These are phyloP conservation scores for Neospora caninum DNA, from an alignment of 169 alveolate species.

Conservation along the genomic window DNA sequence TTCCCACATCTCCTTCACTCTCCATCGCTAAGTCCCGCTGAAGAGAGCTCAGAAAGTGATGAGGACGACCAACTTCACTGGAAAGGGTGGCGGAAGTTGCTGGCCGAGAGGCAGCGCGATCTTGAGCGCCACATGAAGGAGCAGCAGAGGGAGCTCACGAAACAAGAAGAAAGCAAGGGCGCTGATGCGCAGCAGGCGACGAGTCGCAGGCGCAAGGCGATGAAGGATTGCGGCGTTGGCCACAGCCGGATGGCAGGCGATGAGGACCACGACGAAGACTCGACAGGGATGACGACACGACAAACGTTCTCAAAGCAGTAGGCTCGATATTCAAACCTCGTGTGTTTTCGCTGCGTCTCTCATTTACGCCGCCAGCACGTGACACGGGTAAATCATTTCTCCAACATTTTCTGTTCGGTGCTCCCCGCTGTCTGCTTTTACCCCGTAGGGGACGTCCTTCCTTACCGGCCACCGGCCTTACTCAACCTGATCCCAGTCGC, in stretches of 20 bases:
- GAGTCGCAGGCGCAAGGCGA: not conserved
- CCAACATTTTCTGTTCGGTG: not conserved
- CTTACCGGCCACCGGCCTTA: not conserved
- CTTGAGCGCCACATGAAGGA: slow-evolving; percentile 40
- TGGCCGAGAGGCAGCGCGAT: slow-evolving; percentile 35
- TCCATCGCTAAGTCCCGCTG: not conserved
- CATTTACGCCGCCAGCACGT: not conserved
- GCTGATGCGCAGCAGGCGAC: not conserved
- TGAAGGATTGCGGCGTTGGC: not conserved
- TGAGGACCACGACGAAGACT: slow-evolving; percentile 6
- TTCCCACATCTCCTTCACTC: not conserved
- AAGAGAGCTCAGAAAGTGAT: not conserved
- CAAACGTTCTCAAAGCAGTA: not conserved
- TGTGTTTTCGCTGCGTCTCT: not conserved
- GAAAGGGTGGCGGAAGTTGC: slow-evolving; percentile 43
- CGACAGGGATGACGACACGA: not conserved
- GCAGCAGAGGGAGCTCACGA: slow-evolving; percentile 3
- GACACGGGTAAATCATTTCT: not conserved
- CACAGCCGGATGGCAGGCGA: not conserved
- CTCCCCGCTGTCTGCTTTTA: not conserved
- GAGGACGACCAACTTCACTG: not conserved
- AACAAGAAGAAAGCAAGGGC: not conserved
- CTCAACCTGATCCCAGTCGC: not conserved
- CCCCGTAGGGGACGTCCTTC: not conserved
- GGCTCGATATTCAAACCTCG: not conserved